These are phyloP conservation scores for Erigeron philadelphicus DNA, from an alignment of 140 eudicot species.

Conservation along the genomic window DNA sequence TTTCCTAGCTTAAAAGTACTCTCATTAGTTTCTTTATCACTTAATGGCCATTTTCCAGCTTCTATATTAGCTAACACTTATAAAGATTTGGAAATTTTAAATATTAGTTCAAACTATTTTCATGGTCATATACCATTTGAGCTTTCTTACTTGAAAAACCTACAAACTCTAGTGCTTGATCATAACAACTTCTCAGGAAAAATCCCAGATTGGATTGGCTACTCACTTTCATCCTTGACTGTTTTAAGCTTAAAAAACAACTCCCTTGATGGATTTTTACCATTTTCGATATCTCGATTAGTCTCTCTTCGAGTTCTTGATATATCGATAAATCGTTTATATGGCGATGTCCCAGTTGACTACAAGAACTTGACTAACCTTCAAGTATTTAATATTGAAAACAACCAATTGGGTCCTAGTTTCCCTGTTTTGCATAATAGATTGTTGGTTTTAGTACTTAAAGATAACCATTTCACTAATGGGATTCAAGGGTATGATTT, in stretches of 20 bases:
- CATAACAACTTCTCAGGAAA: constrained; percentile 45
- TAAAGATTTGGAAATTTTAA: constrained; percentile 47
- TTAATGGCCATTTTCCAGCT: constrained; percentile 55
- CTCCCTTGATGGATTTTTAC: constrained; percentile 49
- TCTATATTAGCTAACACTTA: constrained; percentile 28
- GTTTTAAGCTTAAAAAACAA: constrained; percentile 63
- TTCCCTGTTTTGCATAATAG: constrained; percentile 47
- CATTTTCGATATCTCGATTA: constrained; percentile 37
- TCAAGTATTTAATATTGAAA: constrained; percentile 51
- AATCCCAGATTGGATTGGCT: constrained; percentile 45
- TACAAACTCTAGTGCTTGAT: constrained; percentile 58
- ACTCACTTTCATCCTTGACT: constrained; percentile 30
- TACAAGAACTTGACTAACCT: constrained; percentile 50
- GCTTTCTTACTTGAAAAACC: constrained; percentile 36
- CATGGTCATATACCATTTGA: constrained; percentile 43
- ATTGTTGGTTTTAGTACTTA: constrained; percentile 40
- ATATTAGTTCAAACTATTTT: constrained; percentile 51
- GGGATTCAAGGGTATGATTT: constrained; percentile 36
- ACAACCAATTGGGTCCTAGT: constrained; percentile 54
- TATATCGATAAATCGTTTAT: constrained; percentile 40
- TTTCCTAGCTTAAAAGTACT: constrained; percentile 53
- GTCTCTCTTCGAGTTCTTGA: constrained; percentile 39
- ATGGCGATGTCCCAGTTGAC: constrained; percentile 42
- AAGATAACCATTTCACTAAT: constrained; percentile 38
- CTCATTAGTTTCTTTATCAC: constrained; percentile 46